Evolutionary conservation across 164 flowering plant genomes (phyloP).

Genomic region (Vitis rotundifolia): DNA sequence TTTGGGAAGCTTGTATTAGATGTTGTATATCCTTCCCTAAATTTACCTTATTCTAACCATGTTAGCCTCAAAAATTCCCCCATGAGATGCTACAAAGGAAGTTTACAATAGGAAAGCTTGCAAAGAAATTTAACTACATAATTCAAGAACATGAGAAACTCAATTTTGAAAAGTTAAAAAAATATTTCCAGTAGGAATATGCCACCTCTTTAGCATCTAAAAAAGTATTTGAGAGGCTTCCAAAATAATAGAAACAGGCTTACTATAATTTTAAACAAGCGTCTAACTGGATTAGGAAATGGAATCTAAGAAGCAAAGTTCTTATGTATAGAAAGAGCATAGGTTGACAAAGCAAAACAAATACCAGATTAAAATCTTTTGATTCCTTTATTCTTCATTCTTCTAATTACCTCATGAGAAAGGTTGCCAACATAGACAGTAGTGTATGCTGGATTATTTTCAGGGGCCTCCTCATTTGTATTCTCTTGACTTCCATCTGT

Average conservation of each 20-base stretch:
- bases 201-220: neutral
- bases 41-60: neutral
- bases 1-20: neutral
- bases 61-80: neutral
- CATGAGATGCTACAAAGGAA: neutral
- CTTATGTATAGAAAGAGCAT: constrained; percentile 5
- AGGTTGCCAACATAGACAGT: constrained; percentile 98
- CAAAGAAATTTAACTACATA: neutral
- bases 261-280: too few species aligned
- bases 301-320: too few species aligned
- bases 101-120: neutral
- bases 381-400: constrained; percentile 17
- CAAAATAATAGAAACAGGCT: too few species aligned
- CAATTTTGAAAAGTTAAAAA: too few species aligned
- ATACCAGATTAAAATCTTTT: neutral
- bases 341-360: neutral
- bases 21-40: neutral
- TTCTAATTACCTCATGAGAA: constrained; percentile 68
- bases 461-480: constrained; percentile 82
- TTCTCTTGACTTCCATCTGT: constrained; percentile 82
- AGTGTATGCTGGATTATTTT: constrained; percentile 85
- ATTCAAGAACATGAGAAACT: neutral
- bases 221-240: neutral
- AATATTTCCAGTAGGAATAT: neutral
- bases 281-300: too few species aligned